phyloP scores from a whole-genome alignment of 495 filamentous ascomycete genomes.

The Barbatosphaeria neglecta region DNA sequence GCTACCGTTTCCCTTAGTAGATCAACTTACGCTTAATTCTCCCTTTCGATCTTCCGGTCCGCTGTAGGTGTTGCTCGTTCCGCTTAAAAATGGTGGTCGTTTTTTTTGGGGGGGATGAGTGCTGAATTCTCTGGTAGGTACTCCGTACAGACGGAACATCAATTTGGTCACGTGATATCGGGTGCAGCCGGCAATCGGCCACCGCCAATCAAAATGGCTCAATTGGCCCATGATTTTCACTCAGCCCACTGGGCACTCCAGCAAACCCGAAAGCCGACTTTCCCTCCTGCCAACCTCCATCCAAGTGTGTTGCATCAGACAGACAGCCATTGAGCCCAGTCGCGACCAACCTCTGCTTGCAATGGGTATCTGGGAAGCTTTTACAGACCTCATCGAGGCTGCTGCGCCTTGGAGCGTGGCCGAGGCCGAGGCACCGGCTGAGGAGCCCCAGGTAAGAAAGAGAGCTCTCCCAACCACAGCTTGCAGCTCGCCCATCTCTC shows the following conservation, averaged over 20 bases:
- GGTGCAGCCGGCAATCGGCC: constrained; percentile 3
- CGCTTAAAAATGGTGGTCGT: no score
- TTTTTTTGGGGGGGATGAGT: no score
- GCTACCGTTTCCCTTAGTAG: no score
- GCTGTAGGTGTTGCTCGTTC: no score
- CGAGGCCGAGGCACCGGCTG: constrained; percentile 43
- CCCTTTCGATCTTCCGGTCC: no score
- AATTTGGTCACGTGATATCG: constrained; percentile 2
- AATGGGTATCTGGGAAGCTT: constrained; percentile 48
- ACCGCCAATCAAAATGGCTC: constrained; percentile 29
- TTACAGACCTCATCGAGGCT: constrained; percentile 42
- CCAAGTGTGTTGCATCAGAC: constrained; percentile 11
- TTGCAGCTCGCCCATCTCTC: no score
- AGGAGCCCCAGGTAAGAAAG: constrained; percentile 6
- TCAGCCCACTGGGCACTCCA: constrained; percentile 1
- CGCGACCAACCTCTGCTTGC: constrained; percentile 18
- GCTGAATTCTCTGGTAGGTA: no score
- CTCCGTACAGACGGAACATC: no score
- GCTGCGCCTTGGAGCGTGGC: constrained; percentile 42
- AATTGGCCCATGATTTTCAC: constrained; percentile 30
- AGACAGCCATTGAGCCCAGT: constrained; percentile 30
- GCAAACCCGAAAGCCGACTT: constrained; percentile 9
- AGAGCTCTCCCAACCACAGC: not conserved
- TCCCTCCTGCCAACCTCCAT: not conserved
- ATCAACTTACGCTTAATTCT: no score